Evolutionary conservation across 179 eudicot species (phyloP).

Genomic region (Monotropa hypopitys): DNA sequence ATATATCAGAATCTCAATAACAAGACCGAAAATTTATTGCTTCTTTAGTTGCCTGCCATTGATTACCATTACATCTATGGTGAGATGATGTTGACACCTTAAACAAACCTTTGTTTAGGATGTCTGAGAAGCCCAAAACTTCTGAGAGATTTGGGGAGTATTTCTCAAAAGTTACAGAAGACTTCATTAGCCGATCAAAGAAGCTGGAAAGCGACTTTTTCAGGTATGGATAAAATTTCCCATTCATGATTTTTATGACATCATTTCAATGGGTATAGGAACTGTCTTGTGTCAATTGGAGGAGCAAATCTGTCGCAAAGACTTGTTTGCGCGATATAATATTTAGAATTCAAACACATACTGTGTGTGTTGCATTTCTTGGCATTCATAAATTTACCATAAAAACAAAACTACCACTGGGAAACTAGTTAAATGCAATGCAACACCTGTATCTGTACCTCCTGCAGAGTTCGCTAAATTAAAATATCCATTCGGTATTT

Average conservation of each 20-base stretch:
- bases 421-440: not conserved
- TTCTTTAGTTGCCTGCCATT: not conserved
- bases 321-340: not conserved
- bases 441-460: not conserved
- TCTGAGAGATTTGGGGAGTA: slow-evolving; percentile 11
- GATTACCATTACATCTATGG: not conserved
- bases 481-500: not conserved
- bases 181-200: slow-evolving; percentile 18
- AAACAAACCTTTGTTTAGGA: slow-evolving; percentile 14
- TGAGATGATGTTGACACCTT: not conserved
- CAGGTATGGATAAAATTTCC: slow-evolving; percentile 20
- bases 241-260: not conserved
- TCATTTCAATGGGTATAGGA: not conserved
- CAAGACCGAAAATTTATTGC: not conserved
- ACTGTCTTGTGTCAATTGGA: not conserved
- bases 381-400: not conserved
- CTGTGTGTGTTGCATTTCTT: not conserved
- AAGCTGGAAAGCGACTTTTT: slow-evolving; percentile 29
- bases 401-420: not conserved
- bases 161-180: slow-evolving; percentile 20
- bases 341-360: not conserved
- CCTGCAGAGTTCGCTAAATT: not conserved
- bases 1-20: not conserved
- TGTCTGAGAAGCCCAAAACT: slow-evolving; percentile 15
- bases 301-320: not conserved